Conservation (phyloP, 768 basidiomycete genomes). For the Dioszegia hungarica region DNA sequence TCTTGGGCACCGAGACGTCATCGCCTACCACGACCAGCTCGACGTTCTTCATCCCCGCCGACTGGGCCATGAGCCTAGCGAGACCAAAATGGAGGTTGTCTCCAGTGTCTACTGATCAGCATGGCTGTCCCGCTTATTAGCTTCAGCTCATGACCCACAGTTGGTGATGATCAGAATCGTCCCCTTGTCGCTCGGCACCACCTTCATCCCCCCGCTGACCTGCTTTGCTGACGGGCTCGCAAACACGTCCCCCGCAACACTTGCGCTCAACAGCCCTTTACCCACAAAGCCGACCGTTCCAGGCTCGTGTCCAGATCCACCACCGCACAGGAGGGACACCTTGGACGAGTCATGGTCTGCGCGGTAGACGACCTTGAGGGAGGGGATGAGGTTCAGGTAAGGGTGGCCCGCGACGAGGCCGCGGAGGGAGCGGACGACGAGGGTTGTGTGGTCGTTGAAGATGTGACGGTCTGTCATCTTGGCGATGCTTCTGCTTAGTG, state of each 20-base stretch:
- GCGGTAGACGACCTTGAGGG: constrained; percentile 43
- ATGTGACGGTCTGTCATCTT: constrained; percentile 43
- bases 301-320: constrained; percentile 44
- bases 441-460: constrained; percentile 41
- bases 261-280: constrained; percentile 32
- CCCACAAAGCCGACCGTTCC: constrained; percentile 43
- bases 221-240: constrained; percentile 43
- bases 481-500: too few species aligned
- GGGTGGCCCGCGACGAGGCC: constrained; percentile 43
- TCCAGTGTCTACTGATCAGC: constrained; percentile 51
- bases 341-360: constrained; percentile 39
- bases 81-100: constrained; percentile 89
- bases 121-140: not conserved
- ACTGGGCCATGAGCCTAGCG: constrained; percentile 74
- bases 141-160: constrained; percentile 16
- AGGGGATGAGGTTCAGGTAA: constrained; percentile 39
- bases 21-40: constrained; percentile 81
- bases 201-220: constrained; percentile 40
- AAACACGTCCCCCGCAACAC: constrained; percentile 44
- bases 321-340: constrained; percentile 43
- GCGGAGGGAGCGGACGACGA: constrained; percentile 34
- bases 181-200: constrained; percentile 36
- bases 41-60: constrained; percentile 61
- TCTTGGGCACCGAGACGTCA: constrained; percentile 78
- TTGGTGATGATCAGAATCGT: constrained; percentile 45